phyloP scores from a whole-genome alignment of 164 flowering plant species.

The Aristolochia californica region DNA sequence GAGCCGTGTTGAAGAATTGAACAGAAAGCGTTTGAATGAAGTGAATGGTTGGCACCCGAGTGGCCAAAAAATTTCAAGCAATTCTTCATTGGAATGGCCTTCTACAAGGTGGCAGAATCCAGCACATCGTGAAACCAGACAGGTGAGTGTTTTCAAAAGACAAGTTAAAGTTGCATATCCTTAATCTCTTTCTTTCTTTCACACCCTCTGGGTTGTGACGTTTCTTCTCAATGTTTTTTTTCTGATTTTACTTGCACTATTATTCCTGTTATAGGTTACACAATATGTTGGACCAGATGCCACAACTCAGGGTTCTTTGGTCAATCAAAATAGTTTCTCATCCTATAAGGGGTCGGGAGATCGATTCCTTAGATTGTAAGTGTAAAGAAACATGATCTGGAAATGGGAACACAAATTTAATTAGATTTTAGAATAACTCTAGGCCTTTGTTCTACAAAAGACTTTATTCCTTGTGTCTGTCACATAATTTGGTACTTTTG shows the following conservation, averaged over 20 bases:
- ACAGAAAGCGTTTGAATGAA: conserved; percentile 31
- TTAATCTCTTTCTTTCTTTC: not conserved
- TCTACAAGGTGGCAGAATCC: conserved; percentile 19
- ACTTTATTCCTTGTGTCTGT: too few species aligned
- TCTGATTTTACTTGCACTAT: not conserved
- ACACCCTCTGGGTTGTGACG: not conserved
- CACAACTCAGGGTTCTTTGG: conserved; percentile 27
- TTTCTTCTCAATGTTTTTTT: too few species aligned
- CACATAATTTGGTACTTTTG: too few species aligned
- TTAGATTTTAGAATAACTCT: too few species aligned
- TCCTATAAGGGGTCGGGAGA: conserved; percentile 28
- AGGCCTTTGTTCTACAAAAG: too few species aligned
- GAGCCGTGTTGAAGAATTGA: conserved; percentile 39
- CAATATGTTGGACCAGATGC: too few species aligned
- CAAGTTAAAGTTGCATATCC: too few species aligned
- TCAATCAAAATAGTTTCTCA: conserved; percentile 15
- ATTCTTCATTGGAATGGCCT: conserved; percentile 35
- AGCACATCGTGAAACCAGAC: conserved; percentile 20
- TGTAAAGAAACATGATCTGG: conserved; percentile 1
- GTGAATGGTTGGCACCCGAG: conserved; percentile 17
- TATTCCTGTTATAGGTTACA: too few species aligned
- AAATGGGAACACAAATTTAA: too few species aligned
- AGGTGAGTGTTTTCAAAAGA: conserved; percentile 47
- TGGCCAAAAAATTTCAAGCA: conserved; percentile 16
- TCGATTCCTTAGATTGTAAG: conserved; percentile 56